These are phyloP conservation scores for Drosera capensis DNA, from an alignment of 148 eudicot species.

Conservation along the genomic window DNA sequence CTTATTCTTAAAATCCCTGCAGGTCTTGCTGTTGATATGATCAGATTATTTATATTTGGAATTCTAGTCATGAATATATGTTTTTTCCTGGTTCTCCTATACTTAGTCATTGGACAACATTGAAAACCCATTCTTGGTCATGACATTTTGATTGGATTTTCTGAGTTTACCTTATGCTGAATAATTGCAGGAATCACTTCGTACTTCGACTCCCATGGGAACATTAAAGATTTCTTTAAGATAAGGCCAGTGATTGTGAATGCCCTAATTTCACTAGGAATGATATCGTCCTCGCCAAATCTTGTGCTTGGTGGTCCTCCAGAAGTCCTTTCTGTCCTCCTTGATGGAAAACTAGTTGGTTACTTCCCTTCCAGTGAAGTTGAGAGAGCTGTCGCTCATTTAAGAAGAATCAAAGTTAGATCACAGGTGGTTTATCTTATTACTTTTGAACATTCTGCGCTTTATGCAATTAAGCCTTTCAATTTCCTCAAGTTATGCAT, in stretches of 20 bases:
- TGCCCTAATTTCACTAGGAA: slow-evolving; percentile 54
- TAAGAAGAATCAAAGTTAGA: slow-evolving; percentile 55
- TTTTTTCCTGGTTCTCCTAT: too few relatives aligned
- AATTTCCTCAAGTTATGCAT: neutral
- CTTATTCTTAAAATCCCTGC: neutral
- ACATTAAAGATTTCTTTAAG: slow-evolving; percentile 38
- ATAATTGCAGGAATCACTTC: slow-evolving; percentile 61
- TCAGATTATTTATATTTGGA: too few relatives aligned
- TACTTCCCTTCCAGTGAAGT: slow-evolving; percentile 43
- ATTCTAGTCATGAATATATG: too few relatives aligned
- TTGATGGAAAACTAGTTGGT: slow-evolving; percentile 87
- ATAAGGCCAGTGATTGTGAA: slow-evolving; percentile 37
- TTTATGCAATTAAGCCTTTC: slow-evolving; percentile 4
- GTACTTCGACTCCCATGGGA: slow-evolving; percentile 51
- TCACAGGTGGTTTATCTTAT: slow-evolving; percentile 33
- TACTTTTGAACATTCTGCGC: slow-evolving; percentile 3
- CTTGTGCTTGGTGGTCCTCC: slow-evolving; percentile 78
- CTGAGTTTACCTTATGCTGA: neutral
- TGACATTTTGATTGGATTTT: neutral
- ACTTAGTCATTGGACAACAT: too few relatives aligned
- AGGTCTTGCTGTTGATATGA: neutral
- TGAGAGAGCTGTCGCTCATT: slow-evolving; percentile 48
- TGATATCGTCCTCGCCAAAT: slow-evolving; percentile 72
- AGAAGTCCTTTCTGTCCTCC: slow-evolving; percentile 66
- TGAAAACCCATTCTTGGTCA: neutral